Base-by-base conservation (phyloP, 148 eudicot species). In the Camellia granthamiana region DNA sequence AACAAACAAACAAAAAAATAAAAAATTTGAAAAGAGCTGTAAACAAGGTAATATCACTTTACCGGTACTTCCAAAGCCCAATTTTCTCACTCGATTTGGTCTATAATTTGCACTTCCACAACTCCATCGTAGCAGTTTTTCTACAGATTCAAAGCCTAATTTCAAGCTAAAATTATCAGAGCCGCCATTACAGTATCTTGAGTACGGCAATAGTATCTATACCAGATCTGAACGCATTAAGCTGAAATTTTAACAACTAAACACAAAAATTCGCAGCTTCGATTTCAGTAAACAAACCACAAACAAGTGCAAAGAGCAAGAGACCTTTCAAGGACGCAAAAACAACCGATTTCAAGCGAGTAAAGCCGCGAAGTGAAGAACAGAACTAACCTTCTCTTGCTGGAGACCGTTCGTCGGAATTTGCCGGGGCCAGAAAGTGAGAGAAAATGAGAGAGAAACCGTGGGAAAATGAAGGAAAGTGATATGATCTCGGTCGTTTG, bases 381-480 rank as follows among this genome's bases (percentile, higher is more conserved):
- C 41, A 30, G 21, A 64, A 64, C 79, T 30, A 12, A 77, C 79
- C 81, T 69, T 65, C 3, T 42, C 21, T 7, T 9, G 44, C 14
- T 38, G 55, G 21, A 16, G 30, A 60, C 30, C 16, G 77, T 79
- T 72, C 61, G 76, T 44, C 69, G 77, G 56, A 79, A 79, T 30
- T 30, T 79, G 81, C 80, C 65, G 55, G 63, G 69, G 80, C 30
- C 38, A 78, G 73, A 78, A 55, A 44, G 60, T 43, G 75, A 69
- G 41, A 79, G 81, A 66, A 58, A 58, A 59, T 38, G 65, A 12
- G 75, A 69, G 41, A 79, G 81, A 66, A 58, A 58, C 41, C 64
- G 77, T 30, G 58, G 75, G 47, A 65, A 23, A 49, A 12, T 63
- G 19, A 0, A 13, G 69, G 79, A 46, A 63, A 63, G 59, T 10